These are phyloP conservation scores for Hypoxylon lienhwacheense DNA, from an alignment of 495 filamentous ascomycete genomes.

Conservation along the genomic window DNA sequence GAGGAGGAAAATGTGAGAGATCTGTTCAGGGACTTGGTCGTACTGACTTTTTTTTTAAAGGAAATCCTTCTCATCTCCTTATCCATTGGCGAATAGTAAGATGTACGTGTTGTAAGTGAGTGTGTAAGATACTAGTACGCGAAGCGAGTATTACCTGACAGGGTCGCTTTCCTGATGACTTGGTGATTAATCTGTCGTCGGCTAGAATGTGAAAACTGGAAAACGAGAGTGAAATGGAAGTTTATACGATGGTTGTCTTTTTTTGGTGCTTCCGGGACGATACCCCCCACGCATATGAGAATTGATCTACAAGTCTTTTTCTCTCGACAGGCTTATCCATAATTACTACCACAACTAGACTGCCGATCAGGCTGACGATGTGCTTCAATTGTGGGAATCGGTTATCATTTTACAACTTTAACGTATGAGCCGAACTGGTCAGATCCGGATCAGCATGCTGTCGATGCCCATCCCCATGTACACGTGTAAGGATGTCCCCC, in stretches of 20 bases:
- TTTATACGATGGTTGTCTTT: no score
- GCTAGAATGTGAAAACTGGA: no score
- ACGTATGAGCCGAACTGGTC: conserved; percentile 24
- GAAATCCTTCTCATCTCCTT: conserved; percentile 15
- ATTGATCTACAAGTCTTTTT: conserved; percentile 6
- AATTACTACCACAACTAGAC: conserved; percentile 15
- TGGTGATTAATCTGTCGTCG: no score
- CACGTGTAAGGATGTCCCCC: conserved; percentile 9
- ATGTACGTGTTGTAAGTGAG: no score
- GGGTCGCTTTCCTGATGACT: no score
- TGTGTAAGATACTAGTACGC: no score
- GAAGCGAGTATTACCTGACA: no score
- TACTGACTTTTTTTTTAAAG: no score
- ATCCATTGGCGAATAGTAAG: neutral
- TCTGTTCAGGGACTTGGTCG: neutral
- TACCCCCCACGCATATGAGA: conserved; percentile 18
- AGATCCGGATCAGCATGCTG: conserved; percentile 29
- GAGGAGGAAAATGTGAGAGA: neutral
- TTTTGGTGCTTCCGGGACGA: neutral
- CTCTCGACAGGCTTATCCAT: conserved; percentile 12
- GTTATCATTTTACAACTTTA: conserved; percentile 14
- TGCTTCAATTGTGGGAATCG: conserved; percentile 25
- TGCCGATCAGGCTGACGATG: conserved; percentile 33
- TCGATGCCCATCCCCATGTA: conserved; percentile 3
- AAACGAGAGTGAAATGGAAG: no score